Evolutionary conservation across 2,329 filamentous ascomycete species (phyloP).

Genomic region (Neopestalotiopsis rosae): DNA sequence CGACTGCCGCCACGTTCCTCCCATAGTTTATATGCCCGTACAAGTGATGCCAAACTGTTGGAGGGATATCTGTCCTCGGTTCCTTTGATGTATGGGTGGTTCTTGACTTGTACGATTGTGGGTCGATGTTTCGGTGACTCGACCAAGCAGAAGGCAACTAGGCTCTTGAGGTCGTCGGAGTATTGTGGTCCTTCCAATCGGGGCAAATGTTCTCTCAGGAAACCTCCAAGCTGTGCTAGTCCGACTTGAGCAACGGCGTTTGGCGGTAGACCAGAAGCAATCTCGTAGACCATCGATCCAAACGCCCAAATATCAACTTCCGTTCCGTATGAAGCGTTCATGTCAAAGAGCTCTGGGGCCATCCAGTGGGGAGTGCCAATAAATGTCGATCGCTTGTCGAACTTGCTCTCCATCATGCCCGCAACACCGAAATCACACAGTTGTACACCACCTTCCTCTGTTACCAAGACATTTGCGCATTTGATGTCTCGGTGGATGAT

Average conservation of each 20-base stretch:
- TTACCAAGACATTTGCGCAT: constrained; percentile 80
- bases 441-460: constrained; percentile 77
- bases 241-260: constrained; percentile 64
- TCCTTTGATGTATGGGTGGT: constrained; percentile 71
- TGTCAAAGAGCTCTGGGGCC: constrained; percentile 78
- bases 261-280: constrained; percentile 78
- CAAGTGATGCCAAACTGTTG: constrained; percentile 65
- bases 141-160: constrained; percentile 76
- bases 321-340: constrained; percentile 68
- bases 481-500: constrained; percentile 77
- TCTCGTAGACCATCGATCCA: constrained; percentile 80
- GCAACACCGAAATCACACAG: constrained; percentile 87
- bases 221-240: constrained; percentile 57
- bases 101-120: constrained; percentile 70
- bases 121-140: constrained; percentile 72
- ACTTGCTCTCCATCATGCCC: constrained; percentile 75
- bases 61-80: constrained; percentile 69
- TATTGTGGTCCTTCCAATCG: constrained; percentile 75
- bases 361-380: constrained; percentile 88
- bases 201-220: constrained; percentile 67
- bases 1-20: constrained; percentile 75
- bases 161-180: constrained; percentile 69
- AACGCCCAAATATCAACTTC: constrained; percentile 87
- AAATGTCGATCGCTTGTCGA: constrained; percentile 79
- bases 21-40: constrained; percentile 77